Conservation (phyloP, 2,329 filamentous ascomycete genomes). For the Cercospora beticola region DNA sequence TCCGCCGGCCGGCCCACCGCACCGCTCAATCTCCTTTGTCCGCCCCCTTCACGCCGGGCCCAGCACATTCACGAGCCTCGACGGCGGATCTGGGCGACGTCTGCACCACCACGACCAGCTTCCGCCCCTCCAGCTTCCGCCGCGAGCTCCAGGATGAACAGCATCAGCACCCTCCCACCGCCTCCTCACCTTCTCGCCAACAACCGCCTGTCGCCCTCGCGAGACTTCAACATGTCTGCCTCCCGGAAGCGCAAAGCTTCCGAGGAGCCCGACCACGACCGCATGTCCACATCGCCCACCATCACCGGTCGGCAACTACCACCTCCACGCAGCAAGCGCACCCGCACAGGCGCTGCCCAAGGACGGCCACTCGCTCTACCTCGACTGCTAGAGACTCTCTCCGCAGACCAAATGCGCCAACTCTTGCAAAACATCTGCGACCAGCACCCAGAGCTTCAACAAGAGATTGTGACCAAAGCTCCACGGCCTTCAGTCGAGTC, state of each 20-base stretch:
- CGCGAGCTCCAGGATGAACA: constrained; percentile 54
- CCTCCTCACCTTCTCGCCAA: constrained; percentile 63
- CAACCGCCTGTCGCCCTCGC: constrained; percentile 59
- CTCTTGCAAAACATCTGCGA: constrained; percentile 91
- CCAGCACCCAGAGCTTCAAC: constrained; percentile 78
- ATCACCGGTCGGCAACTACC: constrained; percentile 65
- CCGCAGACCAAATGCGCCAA: constrained; percentile 76
- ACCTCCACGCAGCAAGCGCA: constrained; percentile 61
- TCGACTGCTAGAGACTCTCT: constrained; percentile 90
- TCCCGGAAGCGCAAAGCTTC: constrained; percentile 85
- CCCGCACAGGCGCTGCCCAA: constrained; percentile 63
- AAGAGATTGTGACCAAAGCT: constrained; percentile 79
- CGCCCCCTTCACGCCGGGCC: background rate
- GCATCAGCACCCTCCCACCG: constrained; percentile 56
- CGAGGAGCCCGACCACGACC: constrained; percentile 63
- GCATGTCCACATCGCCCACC: constrained; percentile 89
- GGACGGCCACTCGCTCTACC: constrained; percentile 65
- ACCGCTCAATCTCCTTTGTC: constrained; percentile 3
- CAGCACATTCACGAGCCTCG: background rate
- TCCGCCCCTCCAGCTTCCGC: background rate
- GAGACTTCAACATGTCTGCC: constrained; percentile 44
- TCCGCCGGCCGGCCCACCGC: background rate
- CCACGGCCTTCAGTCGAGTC: constrained; percentile 83
- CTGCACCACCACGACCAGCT: background rate
- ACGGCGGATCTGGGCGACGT: constrained; percentile 1